These are phyloP conservation scores for Lithohypha guttulata DNA, from an alignment of 2,329 filamentous ascomycete species.

Conservation along the genomic window DNA sequence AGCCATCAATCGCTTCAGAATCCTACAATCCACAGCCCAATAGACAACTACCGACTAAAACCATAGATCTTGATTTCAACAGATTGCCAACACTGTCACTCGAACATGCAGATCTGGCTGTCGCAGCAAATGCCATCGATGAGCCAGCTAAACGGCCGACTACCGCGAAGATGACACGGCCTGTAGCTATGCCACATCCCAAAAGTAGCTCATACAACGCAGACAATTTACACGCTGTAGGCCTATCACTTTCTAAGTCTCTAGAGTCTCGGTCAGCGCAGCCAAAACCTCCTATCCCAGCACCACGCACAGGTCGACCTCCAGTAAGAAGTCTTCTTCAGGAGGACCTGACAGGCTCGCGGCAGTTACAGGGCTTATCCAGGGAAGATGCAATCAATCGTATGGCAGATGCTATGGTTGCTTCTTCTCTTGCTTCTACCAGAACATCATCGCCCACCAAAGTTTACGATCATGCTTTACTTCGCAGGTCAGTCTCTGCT, in stretches of 20 bases:
- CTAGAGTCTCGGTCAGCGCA: background rate
- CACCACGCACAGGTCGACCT: conserved; percentile 2
- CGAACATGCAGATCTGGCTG: too few relatives aligned
- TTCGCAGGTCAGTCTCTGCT: conserved; percentile 10
- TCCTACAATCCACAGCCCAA: too few relatives aligned
- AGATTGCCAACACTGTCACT: too few relatives aligned
- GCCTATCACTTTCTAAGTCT: background rate
- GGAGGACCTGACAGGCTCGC: conserved; percentile 1
- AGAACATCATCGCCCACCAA: conserved; percentile 28
- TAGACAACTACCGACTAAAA: too few relatives aligned
- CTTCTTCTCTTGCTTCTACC: conserved; percentile 36
- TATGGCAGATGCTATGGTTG: conserved; percentile 37
- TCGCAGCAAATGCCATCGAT: too few relatives aligned
- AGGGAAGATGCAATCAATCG: conserved; percentile 26
- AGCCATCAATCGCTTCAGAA: too few relatives aligned
- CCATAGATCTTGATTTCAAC: too few relatives aligned
- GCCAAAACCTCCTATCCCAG: conserved; percentile 1
- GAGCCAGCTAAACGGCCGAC: too few relatives aligned
- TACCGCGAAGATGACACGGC: background rate
- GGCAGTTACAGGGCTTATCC: conserved; percentile 9
- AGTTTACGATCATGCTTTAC: conserved; percentile 2
- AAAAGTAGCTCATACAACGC: background rate
- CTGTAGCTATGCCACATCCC: background rate
- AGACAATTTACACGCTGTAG: background rate
- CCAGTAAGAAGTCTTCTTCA: background rate